Evolutionary conservation across 495 filamentous ascomycete species (phyloP).

Genomic region (Amorphotheca resinae): DNA sequence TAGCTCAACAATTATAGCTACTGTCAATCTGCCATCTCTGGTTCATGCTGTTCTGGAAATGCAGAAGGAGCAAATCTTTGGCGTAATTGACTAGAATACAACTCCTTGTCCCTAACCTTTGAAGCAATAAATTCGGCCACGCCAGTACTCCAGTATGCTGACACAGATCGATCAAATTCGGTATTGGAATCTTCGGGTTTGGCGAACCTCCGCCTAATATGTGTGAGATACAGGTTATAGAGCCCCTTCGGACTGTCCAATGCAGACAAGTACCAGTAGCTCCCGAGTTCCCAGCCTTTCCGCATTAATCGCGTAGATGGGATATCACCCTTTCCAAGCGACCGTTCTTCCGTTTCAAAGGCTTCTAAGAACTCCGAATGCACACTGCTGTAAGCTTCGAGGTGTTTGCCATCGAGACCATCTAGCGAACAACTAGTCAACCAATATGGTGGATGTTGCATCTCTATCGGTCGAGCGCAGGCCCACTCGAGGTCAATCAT

Average conservation of each 20-base stretch:
- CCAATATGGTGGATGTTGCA: slow-evolving; percentile 25
- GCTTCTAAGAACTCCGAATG: slow-evolving; percentile 4
- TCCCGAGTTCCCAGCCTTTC: slow-evolving; percentile 9
- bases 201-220: slow-evolving; percentile 11
- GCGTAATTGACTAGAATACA: not conserved
- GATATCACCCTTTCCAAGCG: not conserved
- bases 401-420: slow-evolving; percentile 6
- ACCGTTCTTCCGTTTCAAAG: slow-evolving; percentile 7
- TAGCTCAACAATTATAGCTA: too few relatives aligned
- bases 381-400: not conserved
- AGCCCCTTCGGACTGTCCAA: slow-evolving; percentile 9
- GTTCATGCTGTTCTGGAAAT: too few relatives aligned
- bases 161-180: not conserved
- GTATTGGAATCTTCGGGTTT: not conserved
- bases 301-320: slow-evolving; percentile 5
- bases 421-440: slow-evolving; percentile 21
- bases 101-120: slow-evolving; percentile 3
- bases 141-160: slow-evolving; percentile 2
- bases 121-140: not conserved
- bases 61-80: not conserved
- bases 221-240: slow-evolving; percentile 8
- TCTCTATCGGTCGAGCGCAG: slow-evolving; percentile 25
- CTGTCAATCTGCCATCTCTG: too few relatives aligned
- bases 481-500: slow-evolving; percentile 28
- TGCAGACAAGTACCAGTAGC: slow-evolving; percentile 11